phyloP scores from a whole-genome alignment of 257 asterid genomes.

The Forsythia suspensa region DNA sequence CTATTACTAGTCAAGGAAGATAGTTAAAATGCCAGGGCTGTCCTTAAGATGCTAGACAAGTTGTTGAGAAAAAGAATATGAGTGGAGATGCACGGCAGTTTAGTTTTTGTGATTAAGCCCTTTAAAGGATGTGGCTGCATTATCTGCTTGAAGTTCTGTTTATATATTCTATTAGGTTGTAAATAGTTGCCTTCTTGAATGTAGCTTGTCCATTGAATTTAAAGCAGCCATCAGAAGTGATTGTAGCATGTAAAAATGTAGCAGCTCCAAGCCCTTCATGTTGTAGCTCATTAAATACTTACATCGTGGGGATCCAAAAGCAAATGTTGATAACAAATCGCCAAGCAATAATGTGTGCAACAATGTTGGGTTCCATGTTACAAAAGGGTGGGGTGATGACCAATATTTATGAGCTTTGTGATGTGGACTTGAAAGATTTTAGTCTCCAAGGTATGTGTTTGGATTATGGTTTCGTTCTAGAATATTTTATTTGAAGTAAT shows the following conservation, averaged over 20 bases:
- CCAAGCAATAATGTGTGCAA: conserved; percentile 91
- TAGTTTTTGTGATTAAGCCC: background rate
- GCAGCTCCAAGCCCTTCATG: conserved; percentile 92
- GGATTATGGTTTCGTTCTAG: background rate
- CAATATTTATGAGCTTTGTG: conserved; percentile 88
- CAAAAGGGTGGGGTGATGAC: conserved; percentile 86
- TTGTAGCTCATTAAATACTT: conserved; percentile 76
- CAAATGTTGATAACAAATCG: conserved; percentile 94
- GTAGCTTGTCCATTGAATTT: conserved; percentile 92
- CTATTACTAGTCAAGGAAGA: background rate
- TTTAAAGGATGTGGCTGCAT: background rate
- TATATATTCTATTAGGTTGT: conserved; percentile 12
- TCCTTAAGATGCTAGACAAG: background rate
- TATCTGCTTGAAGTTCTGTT: background rate
- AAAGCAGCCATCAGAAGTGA: conserved; percentile 78
- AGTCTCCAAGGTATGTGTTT: conserved; percentile 80
- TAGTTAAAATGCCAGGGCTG: background rate
- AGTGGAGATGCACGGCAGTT: background rate
- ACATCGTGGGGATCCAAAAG: conserved; percentile 72
- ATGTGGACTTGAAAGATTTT: conserved; percentile 93
- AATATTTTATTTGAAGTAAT: conserved; percentile 9
- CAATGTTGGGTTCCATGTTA: conserved; percentile 77
- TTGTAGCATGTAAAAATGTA: conserved; percentile 68
- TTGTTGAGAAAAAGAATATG: background rate
- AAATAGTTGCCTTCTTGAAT: conserved; percentile 25